Evolutionary conservation across 495 filamentous ascomycete species (phyloP).

Genomic region (Ramalina intermedia): DNA sequence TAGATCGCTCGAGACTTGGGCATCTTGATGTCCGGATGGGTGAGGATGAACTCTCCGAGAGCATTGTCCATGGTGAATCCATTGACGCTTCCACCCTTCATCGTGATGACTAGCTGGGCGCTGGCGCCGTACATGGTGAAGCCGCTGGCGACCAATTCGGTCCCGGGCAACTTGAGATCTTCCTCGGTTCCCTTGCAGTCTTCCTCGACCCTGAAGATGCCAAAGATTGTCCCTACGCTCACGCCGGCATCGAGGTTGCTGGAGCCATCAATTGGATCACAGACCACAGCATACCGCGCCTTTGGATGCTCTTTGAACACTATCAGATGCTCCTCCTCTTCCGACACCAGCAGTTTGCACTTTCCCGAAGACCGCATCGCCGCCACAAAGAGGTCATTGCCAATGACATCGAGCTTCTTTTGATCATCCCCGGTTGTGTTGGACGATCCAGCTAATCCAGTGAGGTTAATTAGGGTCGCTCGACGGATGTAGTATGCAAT

Average conservation of each 20-base stretch:
- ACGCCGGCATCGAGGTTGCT: conserved; percentile 97
- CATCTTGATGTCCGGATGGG: conserved; percentile 85
- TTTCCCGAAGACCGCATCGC: conserved; percentile 86
- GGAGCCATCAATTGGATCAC: conserved; percentile 94
- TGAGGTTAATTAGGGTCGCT: conserved; percentile 92
- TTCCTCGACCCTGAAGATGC: conserved; percentile 73
- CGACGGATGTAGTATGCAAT: conserved; percentile 99
- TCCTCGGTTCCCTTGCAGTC: conserved; percentile 48
- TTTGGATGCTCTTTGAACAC: conserved; percentile 63
- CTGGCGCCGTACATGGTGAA: conserved; percentile 99
- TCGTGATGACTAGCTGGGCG: conserved; percentile 90
- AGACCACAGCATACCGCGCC: conserved; percentile 88
- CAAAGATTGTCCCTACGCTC: conserved; percentile 96
- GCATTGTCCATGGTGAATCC: conserved; percentile 95
- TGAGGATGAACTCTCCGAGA: conserved; percentile 95
- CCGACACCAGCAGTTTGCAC: conserved; percentile 80
- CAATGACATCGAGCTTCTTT: conserved; percentile 98
- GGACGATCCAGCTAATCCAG: conserved; percentile 83
- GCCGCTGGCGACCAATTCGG: conserved; percentile 79
- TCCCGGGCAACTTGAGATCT: conserved; percentile 76
- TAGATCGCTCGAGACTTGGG: conserved; percentile 75
- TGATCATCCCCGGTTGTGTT: conserved; percentile 96
- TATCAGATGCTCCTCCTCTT: conserved; percentile 89
- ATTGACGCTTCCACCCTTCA: conserved; percentile 85
- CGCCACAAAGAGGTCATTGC: conserved; percentile 92